Conservation (phyloP, 306 rosid species). For the Trichosanthes truncata region DNA sequence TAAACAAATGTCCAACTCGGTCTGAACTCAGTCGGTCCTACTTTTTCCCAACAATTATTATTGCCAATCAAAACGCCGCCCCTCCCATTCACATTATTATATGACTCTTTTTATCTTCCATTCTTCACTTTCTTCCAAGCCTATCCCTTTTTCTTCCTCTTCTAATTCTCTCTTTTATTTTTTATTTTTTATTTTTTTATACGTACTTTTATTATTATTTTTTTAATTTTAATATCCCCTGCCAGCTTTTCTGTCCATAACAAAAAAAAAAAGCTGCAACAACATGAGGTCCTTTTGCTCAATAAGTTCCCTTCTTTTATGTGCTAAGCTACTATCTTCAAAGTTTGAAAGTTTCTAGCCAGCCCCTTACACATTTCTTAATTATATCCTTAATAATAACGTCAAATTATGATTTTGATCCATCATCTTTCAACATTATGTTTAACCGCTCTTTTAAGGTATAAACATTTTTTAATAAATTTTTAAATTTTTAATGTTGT, state of each 20-base stretch:
- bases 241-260: not conserved
- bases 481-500: no score
- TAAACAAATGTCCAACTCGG: not conserved
- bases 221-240: not conserved
- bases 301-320: not conserved
- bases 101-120: no score
- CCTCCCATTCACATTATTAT: not conserved
- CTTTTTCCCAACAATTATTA: not conserved
- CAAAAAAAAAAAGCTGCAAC: not conserved
- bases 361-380: not conserved
- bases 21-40: not conserved
- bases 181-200: no score
- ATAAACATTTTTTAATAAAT: no score
- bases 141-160: not conserved
- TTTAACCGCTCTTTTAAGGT: no score
- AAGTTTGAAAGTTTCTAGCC: not conserved
- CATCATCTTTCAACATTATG: no score
- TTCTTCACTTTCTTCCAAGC: not conserved
- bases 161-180: not conserved
- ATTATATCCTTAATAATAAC: no score
- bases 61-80: not conserved
- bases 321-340: not conserved
- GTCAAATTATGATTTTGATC: no score
- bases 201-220: not conserved
- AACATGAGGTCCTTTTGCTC: not conserved